Conservation (phyloP, 2,329 filamentous ascomycete genomes). For the Botrytis galanthina region DNA sequence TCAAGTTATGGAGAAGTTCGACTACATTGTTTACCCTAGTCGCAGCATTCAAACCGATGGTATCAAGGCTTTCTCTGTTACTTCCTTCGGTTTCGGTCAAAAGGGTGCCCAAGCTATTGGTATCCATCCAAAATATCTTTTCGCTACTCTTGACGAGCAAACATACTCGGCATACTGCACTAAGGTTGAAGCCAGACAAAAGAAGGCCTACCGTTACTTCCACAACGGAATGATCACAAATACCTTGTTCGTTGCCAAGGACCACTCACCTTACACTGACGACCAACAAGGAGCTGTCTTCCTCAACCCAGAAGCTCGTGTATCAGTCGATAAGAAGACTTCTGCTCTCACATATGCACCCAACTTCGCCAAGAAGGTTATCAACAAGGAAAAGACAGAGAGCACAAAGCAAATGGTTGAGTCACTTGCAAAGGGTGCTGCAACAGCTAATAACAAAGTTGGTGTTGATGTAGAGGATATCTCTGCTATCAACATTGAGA, state of each 20-base stretch:
- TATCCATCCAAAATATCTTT: slow-evolving; percentile 95
- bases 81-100: slow-evolving; percentile 98
- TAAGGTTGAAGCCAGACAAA: slow-evolving; percentile 91
- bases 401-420: slow-evolving; percentile 68
- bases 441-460: slow-evolving; percentile 70
- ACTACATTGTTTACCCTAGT: slow-evolving; percentile 96
- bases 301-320: slow-evolving; percentile 89
- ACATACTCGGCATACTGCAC: slow-evolving; percentile 78
- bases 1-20: slow-evolving; percentile 93
- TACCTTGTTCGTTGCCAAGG: slow-evolving; percentile 94
- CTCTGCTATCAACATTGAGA: slow-evolving; percentile 82
- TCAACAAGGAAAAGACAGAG: slow-evolving; percentile 57
- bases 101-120: slow-evolving; percentile 98
- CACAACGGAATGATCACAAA: slow-evolving; percentile 99
- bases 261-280: slow-evolving; percentile 83
- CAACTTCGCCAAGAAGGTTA: slow-evolving; percentile 59
- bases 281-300: slow-evolving; percentile 84
- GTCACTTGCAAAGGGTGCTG: slow-evolving; percentile 63
- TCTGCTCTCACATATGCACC: slow-evolving; percentile 71
- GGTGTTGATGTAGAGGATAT: slow-evolving; percentile 95
- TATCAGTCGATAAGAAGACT: slow-evolving; percentile 82
- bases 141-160: slow-evolving; percentile 83
- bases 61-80: slow-evolving; percentile 97
- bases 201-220: slow-evolving; percentile 98
- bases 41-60: slow-evolving; percentile 95